These are phyloP conservation scores for Neurospora africana DNA, from an alignment of 495 filamentous ascomycete species.

Conservation along the genomic window DNA sequence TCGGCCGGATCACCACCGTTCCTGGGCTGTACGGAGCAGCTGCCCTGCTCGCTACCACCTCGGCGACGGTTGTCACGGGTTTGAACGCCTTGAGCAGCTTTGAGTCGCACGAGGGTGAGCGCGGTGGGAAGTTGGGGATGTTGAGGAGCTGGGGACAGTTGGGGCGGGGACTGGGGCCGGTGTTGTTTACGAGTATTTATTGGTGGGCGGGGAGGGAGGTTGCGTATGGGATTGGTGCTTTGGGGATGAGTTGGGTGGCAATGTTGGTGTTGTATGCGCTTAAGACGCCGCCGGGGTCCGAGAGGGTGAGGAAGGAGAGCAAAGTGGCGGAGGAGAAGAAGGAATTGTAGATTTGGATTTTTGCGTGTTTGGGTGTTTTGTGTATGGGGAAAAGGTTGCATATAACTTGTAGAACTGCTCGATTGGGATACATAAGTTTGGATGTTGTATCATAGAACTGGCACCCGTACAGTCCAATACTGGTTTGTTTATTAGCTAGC, in stretches of 20 bases:
- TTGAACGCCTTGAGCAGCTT: slow-evolving; percentile 86
- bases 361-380: neutral
- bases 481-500: too few relatives aligned
- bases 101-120: slow-evolving; percentile 67
- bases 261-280: slow-evolving; percentile 60
- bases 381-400: neutral
- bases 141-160: slow-evolving; percentile 77
- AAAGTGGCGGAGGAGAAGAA: slow-evolving; percentile 22
- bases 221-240: slow-evolving; percentile 71
- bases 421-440: neutral
- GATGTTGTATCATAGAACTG: neutral
- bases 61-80: slow-evolving; percentile 86
- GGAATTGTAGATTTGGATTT: slow-evolving; percentile 19
- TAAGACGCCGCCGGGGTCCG: slow-evolving; percentile 36
- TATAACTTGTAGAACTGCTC: neutral
- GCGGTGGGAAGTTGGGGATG: slow-evolving; percentile 76
- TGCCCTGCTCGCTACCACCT: slow-evolving; percentile 73
- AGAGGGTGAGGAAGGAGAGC: slow-evolving; percentile 11
- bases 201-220: slow-evolving; percentile 93
- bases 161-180: slow-evolving; percentile 73
- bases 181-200: slow-evolving; percentile 92
- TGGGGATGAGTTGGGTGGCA: slow-evolving; percentile 65
- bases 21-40: slow-evolving; percentile 68
- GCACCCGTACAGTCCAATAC: neutral
- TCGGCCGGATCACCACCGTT: slow-evolving; percentile 57